phyloP scores from a whole-genome alignment of 2,329 filamentous ascomycete genomes.

The Exophiala oligosperma region DNA sequence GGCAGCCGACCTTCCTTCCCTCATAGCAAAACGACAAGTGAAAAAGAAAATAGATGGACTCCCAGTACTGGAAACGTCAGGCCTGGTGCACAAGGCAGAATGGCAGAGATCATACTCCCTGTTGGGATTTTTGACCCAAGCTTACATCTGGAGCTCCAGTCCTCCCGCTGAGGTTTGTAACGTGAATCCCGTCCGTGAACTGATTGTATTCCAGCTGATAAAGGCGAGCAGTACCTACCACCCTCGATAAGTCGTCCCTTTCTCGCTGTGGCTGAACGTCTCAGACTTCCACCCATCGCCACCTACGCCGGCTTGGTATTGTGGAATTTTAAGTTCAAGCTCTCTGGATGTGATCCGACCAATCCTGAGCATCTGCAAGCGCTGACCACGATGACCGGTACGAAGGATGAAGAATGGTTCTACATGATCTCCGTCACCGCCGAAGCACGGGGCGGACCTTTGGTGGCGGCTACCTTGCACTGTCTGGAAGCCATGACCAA shows the following conservation, averaged over 20 bases:
- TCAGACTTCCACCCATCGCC: constrained; percentile 43
- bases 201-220: too few relatives aligned
- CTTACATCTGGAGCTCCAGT: constrained; percentile 81
- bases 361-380: constrained; percentile 38
- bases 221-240: constrained; percentile 32
- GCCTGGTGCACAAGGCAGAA: constrained; percentile 75
- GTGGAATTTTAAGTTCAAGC: constrained; percentile 38
- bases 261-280: constrained; percentile 37
- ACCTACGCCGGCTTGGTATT: constrained; percentile 43
- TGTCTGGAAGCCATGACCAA: too few relatives aligned
- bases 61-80: constrained; percentile 75
- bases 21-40: constrained; percentile 75
- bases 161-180: constrained; percentile 62
- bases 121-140: constrained; percentile 73
- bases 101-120: constrained; percentile 82
- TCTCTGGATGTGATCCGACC: constrained; percentile 32
- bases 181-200: too few relatives aligned
- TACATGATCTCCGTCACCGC: constrained; percentile 56
- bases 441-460: constrained; percentile 46
- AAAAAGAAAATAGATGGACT: constrained; percentile 72
- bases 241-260: constrained; percentile 40
- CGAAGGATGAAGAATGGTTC: constrained; percentile 48
- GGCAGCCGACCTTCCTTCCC: constrained; percentile 71
- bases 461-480: too few relatives aligned
- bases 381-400: constrained; percentile 39